Base-by-base conservation (phyloP, 495 filamentous ascomycete species). In the Eremomyces bilateralis region DNA sequence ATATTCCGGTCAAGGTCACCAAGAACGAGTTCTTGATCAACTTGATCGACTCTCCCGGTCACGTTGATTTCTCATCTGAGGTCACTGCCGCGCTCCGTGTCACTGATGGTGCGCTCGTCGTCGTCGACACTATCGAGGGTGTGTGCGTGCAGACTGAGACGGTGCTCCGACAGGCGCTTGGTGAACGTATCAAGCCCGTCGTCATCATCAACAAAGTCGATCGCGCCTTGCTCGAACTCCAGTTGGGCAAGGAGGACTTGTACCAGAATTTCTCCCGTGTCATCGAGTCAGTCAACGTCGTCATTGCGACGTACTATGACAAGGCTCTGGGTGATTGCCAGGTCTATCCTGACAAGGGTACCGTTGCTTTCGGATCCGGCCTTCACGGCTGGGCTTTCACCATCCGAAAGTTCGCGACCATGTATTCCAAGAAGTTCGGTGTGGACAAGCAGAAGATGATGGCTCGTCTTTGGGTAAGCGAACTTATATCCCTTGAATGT, bases 341-440 rank as follows among this genome's bases (percentile, higher is more conserved):
- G 65, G 84, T 99, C 53, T 88, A 92, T 66, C 83, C 88, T 41
- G 73, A 95, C 54, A 71, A 75, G 55, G 88, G 88, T 53, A 99
- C 90, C 50, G 71, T 99, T 53, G 88, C 85, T 53, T 99, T 99
- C 68, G 88, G 85, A 58, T 99, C 88, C 55, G 88, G 90, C 76
- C 88, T 99, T 42, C 88, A 99, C 65, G 88, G 88, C 58, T 99
- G 88, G 88, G 83, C 80, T 57, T 99, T 99, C 76, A 99, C 88
- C 46, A 67, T 99, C 65, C 80, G 88, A 48, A 90, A 99, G 59
- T 99, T 99, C 62, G 88, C 88, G 47, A 64, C 72, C 51, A 76
- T 76, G 54, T 97, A 95, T 64, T 78, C 88, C 56, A 94, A 94
- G 80, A 97, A 97, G 63, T 95, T 97, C 53, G 88, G 88, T 74